Conservation (phyloP, 2,329 filamentous ascomycete genomes). For the Aspergillus puulaauensis region DNA sequence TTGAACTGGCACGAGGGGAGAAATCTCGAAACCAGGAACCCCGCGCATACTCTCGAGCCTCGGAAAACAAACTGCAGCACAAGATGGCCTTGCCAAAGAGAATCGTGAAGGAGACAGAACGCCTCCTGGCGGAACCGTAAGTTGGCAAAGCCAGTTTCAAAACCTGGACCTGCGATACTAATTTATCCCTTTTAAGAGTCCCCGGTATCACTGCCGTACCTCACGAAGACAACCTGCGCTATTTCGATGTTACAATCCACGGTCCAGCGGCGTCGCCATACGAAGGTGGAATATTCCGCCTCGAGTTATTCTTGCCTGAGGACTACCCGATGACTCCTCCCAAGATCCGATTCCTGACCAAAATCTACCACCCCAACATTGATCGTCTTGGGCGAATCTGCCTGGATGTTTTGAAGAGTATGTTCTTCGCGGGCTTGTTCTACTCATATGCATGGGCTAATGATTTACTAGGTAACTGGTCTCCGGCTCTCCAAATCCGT, state of each 20-base stretch:
- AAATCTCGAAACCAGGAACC: constrained; percentile 1
- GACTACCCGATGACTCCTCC: constrained; percentile 99
- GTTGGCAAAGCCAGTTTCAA: constrained; percentile 29
- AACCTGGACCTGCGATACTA: constrained; percentile 6
- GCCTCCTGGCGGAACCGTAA: constrained; percentile 94
- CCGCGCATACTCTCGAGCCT: background rate
- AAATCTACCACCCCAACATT: constrained; percentile 99
- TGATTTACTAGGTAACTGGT: constrained; percentile 80
- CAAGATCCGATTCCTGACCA: constrained; percentile 97
- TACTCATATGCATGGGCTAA: constrained; percentile 15
- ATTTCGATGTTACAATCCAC: constrained; percentile 97
- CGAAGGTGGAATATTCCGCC: constrained; percentile 90
- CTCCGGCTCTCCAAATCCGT: constrained; percentile 92
- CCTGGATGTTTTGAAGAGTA: constrained; percentile 95
- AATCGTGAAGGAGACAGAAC: constrained; percentile 98
- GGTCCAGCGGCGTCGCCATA: constrained; percentile 91
- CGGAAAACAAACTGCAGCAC: constrained; percentile 16
- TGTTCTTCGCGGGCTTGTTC: constrained; percentile 26
- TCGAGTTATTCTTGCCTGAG: constrained; percentile 95
- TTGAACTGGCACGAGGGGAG: background rate
- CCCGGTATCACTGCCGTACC: constrained; percentile 94
- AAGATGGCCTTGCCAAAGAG: constrained; percentile 80
- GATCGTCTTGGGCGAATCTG: constrained; percentile 97
- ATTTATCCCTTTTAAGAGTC: constrained; percentile 59
- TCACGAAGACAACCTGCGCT: constrained; percentile 94